Base-by-base conservation (phyloP, 768 basidiomycete species). In the Pleurotus djamor region DNA sequence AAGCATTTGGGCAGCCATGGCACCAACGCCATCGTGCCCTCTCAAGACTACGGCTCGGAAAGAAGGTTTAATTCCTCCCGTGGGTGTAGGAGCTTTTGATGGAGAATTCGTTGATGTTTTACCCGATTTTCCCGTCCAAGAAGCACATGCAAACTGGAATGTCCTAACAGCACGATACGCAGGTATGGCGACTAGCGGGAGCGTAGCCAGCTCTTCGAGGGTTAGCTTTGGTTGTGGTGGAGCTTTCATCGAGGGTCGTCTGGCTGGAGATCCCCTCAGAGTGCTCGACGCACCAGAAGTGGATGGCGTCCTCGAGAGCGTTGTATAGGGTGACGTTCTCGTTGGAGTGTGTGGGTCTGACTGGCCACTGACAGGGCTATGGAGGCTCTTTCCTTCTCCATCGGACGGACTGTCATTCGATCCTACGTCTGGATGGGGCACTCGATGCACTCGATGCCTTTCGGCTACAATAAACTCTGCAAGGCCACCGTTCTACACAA, bases 401-500 rank as follows among this genome's bases (percentile, higher is more conserved):
- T 43, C 41, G n/a, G 41, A 10, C 41, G 35, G 65, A 8, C 66
- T 63, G 5, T 62, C 62, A 21, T 67, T 71, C 54, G 76, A 76
- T 13, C 41, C 54, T 65, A 71, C 73, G 13, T 76, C 74, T 34
- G 87, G 88, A 63, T 87, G 81, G 0, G 92, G 90, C 7, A 89
- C 83, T 13, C 89, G 82, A 61, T 88, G 84, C 1, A 96, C 72
- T 12, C 91, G 84, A 66, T 87, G 89, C 33, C 91, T 84, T 67
- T 96, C 92, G 21, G 88, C 81, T 28, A 92, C 78, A 60, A 96
- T 83, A 74, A 93, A 96, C 72, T 97, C 92, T n/a, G 92, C 81
- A 17, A 96, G 79, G 5, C 91, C 91, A 51, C 95, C 94, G 64
- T 85, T 88, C 92, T 94, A 63, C 21, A 7, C 17, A 38, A 9